These are phyloP conservation scores for Poterioochromonas sp. DNA, from an alignment of 352 stramenopile species.

Conservation along the genomic window DNA sequence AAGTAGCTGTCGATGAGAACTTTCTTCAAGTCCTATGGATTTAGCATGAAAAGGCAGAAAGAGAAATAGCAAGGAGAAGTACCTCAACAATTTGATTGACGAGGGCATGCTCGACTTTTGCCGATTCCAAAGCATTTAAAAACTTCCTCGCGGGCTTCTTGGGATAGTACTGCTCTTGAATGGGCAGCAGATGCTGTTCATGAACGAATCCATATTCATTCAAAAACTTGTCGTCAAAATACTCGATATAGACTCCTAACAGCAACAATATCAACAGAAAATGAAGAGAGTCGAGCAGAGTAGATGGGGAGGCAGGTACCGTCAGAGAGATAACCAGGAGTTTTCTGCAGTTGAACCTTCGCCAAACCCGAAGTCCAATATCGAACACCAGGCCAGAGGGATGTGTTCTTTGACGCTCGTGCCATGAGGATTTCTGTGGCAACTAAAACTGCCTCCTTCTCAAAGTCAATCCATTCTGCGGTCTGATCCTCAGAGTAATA, in stretches of 20 bases:
- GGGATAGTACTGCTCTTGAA: not conserved
- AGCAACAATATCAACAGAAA: too few species aligned
- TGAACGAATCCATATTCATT: slow-evolving; percentile 1
- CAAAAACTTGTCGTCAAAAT: not conserved
- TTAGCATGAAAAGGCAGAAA: too few species aligned
- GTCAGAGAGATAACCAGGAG: not conserved
- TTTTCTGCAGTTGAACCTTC: not conserved
- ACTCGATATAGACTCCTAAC: slow-evolving; percentile 7
- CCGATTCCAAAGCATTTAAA: not conserved
- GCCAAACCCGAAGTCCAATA: not conserved
- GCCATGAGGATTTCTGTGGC: not conserved
- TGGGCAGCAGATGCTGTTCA: not conserved
- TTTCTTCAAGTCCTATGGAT: too few species aligned
- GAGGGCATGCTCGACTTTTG: not conserved
- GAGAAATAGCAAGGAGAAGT: too few species aligned
- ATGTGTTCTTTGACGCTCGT: not conserved
- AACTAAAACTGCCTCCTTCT: not conserved
- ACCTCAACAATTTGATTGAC: not conserved
- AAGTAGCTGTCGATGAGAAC: too few species aligned
- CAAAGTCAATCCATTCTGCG: slow-evolving; percentile 27
- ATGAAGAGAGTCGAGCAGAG: too few species aligned
- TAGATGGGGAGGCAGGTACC: too few species aligned
- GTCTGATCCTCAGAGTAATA: slow-evolving; percentile 17
- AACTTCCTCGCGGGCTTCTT: not conserved
- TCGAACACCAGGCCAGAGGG: not conserved